Evolutionary conservation across 805 yeast species (phyloP), one percentile per base, ranked within the genome.

Genomic region (Teunomyces atbi): DNA sequence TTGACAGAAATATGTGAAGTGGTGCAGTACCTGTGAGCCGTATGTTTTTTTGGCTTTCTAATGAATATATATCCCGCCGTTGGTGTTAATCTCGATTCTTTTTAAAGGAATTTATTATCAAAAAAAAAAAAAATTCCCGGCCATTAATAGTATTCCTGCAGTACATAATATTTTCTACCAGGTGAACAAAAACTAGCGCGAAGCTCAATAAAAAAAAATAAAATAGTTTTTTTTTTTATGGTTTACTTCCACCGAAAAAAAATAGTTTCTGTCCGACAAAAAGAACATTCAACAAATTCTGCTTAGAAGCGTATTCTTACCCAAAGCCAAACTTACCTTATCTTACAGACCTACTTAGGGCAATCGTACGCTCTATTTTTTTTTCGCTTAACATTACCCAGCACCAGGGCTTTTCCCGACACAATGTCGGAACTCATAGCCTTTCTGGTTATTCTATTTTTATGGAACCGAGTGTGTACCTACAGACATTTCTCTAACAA

Each of bases 71-170:
- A 30, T 30, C 37, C 37, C 39, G 39, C 39, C 39, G 39, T 36
- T 36, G 39, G 28, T 12, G 39, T 19, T 36, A 36, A 34, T 36
- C 39, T 36, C 39, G 28, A 36, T 36, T 36, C 39, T 21, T 36
- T 36, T 36, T 36, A 36, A 36, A 36, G 39, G 39, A 36, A 36
- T 36, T 36, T 21, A 36, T 11, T 16, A 18, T 21, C 39, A 36
- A 36, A 36, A 36, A 36, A 36, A 34, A 34, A 35, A 36, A 36
- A 19, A n/a, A 20, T 21, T n/a, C 23, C 23, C 28, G 28, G n/a
- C 18, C 16, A 6, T 20, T 6, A 19, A 18, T 11, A 36, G 23
- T 36, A 36, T 36, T 36, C 37, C 37, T 34, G 37, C 37, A 18
- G 21, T 18, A 34, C 26, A 18, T n/a, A 19, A n/a, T 36, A 36